Conservation (phyloP, 2,329 filamentous ascomycete genomes). For the Phaeoacremonium minimum region DNA sequence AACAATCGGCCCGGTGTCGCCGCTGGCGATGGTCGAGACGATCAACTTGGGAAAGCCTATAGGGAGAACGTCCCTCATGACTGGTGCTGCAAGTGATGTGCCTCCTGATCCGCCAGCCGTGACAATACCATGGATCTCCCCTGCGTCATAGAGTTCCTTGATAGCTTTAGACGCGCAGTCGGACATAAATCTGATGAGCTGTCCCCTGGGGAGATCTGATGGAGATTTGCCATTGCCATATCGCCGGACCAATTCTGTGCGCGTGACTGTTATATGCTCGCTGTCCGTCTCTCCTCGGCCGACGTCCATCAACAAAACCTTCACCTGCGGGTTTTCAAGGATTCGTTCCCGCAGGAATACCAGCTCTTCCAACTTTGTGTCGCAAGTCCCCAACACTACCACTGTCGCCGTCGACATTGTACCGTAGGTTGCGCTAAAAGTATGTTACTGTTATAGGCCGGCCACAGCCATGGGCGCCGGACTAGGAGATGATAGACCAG, state of each 20-base stretch:
- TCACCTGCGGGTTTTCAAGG: slow-evolving; percentile 13
- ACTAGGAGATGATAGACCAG: too few relatives aligned
- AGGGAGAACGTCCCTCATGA: slow-evolving; percentile 58
- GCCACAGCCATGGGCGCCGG: too few relatives aligned
- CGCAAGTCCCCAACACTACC: slow-evolving; percentile 57
- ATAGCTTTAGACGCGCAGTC: slow-evolving; percentile 37
- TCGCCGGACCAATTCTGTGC: slow-evolving; percentile 32
- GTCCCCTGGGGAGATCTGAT: slow-evolving; percentile 38
- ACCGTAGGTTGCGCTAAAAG: too few relatives aligned
- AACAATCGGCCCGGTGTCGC: slow-evolving; percentile 60
- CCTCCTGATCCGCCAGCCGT: slow-evolving; percentile 59
- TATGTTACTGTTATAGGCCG: too few relatives aligned
- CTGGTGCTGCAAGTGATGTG: slow-evolving; percentile 53
- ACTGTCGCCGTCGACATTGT: too few relatives aligned
- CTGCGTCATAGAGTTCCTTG: slow-evolving; percentile 26
- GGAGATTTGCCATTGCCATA: slow-evolving; percentile 25
- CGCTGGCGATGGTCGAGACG: slow-evolving; percentile 65
- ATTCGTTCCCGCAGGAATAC: slow-evolving; percentile 48
- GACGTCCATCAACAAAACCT: slow-evolving; percentile 30
- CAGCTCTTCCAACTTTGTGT: slow-evolving; percentile 60
- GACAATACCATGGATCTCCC: slow-evolving; percentile 50
- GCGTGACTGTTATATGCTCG: slow-evolving; percentile 40
- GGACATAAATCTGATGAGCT: slow-evolving; percentile 55
- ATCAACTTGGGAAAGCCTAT: slow-evolving; percentile 68
- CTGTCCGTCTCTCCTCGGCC: slow-evolving; percentile 39